Evolutionary conservation across 495 filamentous ascomycete species (phyloP).

Genomic region (Xylaria flabelliformis): DNA sequence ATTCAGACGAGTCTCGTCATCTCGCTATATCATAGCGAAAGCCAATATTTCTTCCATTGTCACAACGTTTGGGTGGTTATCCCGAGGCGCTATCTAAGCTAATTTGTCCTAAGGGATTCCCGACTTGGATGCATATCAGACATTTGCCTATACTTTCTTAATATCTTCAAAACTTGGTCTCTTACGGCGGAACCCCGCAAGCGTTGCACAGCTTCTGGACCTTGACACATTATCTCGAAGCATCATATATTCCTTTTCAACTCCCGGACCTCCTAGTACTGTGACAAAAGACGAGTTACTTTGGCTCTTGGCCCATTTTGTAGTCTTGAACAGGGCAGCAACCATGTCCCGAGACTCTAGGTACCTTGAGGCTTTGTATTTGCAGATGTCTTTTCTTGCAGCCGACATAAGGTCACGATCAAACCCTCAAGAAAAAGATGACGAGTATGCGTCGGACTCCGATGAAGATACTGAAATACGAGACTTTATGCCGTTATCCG

Average conservation of each 20-base stretch:
- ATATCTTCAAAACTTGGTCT: constrained; percentile 34
- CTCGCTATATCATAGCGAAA: neutral
- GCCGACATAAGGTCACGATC: constrained; percentile 45
- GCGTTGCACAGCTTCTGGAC: constrained; percentile 30
- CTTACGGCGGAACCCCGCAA: constrained; percentile 27
- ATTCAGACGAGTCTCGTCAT: neutral
- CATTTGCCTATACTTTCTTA: constrained; percentile 48
- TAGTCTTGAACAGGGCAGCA: constrained; percentile 69
- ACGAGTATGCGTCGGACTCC: constrained; percentile 26
- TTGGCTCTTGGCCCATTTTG: constrained; percentile 83
- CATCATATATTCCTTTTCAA: constrained; percentile 36
- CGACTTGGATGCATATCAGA: constrained; percentile 39
- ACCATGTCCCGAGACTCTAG: constrained; percentile 56
- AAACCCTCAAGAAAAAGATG: constrained; percentile 24
- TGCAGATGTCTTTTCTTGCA: constrained; percentile 39
- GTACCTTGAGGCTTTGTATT: constrained; percentile 66
- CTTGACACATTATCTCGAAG: constrained; percentile 40
- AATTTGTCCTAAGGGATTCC: constrained; percentile 19
- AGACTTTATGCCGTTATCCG: constrained; percentile 36
- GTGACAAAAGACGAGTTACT: constrained; percentile 53
- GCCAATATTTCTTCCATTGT: neutral
- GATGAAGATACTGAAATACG: constrained; percentile 28
- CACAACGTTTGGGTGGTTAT: neutral
- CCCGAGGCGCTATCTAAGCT: neutral
- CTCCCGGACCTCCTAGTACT: neutral